Conservation (phyloP, 2,329 filamentous ascomycete species). For the Aspergillus ochraceus region DNA sequence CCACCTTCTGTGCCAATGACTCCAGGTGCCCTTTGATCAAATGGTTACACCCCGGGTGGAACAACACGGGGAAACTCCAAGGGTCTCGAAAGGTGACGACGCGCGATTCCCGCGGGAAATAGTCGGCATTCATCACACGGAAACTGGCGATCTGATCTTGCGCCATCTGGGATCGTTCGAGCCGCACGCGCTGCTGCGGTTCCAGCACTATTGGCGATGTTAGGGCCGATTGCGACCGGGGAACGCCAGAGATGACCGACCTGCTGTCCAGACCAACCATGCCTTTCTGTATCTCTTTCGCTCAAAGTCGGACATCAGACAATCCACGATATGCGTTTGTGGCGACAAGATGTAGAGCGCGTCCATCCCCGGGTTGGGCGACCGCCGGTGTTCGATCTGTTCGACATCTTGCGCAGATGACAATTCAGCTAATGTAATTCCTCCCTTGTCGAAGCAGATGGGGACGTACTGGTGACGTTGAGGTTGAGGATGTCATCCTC, state of each 20-base stretch:
- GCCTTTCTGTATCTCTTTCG: slow-evolving; percentile 75
- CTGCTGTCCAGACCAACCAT: slow-evolving; percentile 81
- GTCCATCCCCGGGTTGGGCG: slow-evolving; percentile 84
- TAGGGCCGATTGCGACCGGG: slow-evolving; percentile 18
- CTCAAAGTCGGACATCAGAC: slow-evolving; percentile 89
- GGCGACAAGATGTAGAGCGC: slow-evolving; percentile 91
- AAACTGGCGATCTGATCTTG: slow-evolving; percentile 77
- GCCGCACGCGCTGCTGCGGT: slow-evolving; percentile 67
- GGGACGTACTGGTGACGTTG: slow-evolving; percentile 82
- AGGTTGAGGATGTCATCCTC: slow-evolving; percentile 97
- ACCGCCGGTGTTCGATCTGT: slow-evolving; percentile 82
- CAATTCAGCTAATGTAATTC: slow-evolving; percentile 14
- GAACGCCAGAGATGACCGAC: slow-evolving; percentile 41
- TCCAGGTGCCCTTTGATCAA: slow-evolving; percentile 82
- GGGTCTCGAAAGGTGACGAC: slow-evolving; percentile 90
- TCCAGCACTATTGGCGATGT: slow-evolving; percentile 59
- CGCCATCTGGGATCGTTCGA: slow-evolving; percentile 69
- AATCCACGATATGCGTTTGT: slow-evolving; percentile 85
- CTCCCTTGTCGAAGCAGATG: neutral
- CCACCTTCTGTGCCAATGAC: slow-evolving; percentile 81
- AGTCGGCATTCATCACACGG: slow-evolving; percentile 82
- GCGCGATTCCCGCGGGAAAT: slow-evolving; percentile 85
- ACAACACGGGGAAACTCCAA: slow-evolving; percentile 91
- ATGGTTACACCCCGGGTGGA: slow-evolving; percentile 84
- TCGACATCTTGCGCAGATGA: slow-evolving; percentile 71